phyloP scores from a whole-genome alignment of 2,329 filamentous ascomycete genomes.

The Trichophyton simii region DNA sequence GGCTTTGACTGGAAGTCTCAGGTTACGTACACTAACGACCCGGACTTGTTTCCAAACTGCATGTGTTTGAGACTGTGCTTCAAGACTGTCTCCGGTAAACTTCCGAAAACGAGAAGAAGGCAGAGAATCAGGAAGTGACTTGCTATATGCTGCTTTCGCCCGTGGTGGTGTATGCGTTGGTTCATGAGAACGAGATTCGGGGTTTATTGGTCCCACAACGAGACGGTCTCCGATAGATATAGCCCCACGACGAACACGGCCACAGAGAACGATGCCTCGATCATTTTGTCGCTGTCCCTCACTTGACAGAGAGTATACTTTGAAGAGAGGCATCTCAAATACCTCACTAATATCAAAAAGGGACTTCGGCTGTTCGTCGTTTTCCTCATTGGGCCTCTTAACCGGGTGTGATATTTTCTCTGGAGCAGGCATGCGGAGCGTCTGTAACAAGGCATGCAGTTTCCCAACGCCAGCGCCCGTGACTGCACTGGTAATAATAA shows the following conservation, averaged over 20 bases:
- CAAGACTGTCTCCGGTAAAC: constrained; percentile 31
- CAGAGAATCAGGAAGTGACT: constrained; percentile 24
- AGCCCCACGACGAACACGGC: constrained; percentile 66
- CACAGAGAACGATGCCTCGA: constrained; percentile 64
- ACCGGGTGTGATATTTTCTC: neutral
- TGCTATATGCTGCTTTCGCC: constrained; percentile 18
- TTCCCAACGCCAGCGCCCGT: constrained; percentile 70
- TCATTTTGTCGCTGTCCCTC: constrained; percentile 34
- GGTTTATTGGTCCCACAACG: constrained; percentile 60
- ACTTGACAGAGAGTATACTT: constrained; percentile 35
- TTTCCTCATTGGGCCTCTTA: constrained; percentile 8
- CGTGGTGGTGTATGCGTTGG: constrained; percentile 13
- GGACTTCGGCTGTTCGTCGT: constrained; percentile 42
- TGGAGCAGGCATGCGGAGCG: constrained; percentile 52
- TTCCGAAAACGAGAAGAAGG: constrained; percentile 23
- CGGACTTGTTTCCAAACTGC: constrained; percentile 69
- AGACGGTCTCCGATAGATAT: constrained; percentile 67
- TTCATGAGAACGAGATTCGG: constrained; percentile 26
- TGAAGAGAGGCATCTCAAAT: constrained; percentile 60
- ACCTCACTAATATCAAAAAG: constrained; percentile 88
- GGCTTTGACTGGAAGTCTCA: constrained; percentile 67
- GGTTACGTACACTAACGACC: constrained; percentile 75
- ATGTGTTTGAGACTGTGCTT: constrained; percentile 42
- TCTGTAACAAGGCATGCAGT: constrained; percentile 67
- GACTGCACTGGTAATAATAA: constrained; percentile 76